Evolutionary conservation across 305 asterid species (phyloP).

Genomic region (Fraxinus angustifolia): DNA sequence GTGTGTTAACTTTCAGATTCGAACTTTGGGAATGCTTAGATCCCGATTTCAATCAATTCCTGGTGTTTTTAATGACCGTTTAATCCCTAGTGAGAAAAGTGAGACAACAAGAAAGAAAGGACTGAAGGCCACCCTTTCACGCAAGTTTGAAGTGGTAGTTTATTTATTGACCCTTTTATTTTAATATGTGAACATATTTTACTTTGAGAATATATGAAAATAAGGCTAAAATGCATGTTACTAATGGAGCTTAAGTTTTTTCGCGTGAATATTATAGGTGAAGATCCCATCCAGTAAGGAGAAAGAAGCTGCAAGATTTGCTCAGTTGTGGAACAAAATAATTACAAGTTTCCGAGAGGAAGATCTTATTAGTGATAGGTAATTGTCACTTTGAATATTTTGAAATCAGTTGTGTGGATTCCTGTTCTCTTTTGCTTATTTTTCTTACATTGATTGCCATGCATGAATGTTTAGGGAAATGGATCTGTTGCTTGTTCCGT

Average conservation of each 20-base stretch:
- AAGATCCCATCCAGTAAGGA: conserved; percentile 83
- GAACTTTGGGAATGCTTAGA: conserved; percentile 97
- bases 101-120: conserved; percentile 83
- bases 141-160: conserved; percentile 72
- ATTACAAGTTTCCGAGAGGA: conserved; percentile 97
- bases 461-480: conserved; percentile 64
- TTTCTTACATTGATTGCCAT: conserved; percentile 19
- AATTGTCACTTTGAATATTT: conserved; percentile 21
- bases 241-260: conserved; percentile 12
- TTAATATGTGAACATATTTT: conserved; percentile 10
- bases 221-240: not conserved
- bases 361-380: conserved; percentile 93
- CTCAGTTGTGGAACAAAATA: conserved; percentile 97
- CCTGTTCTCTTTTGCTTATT: conserved; percentile 4
- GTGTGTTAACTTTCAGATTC: conserved; percentile 54
- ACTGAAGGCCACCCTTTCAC: conserved; percentile 88
- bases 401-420: conserved; percentile 15
- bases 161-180: conserved; percentile 14
- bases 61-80: conserved; percentile 84
- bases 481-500: conserved; percentile 98
- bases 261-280: conserved; percentile 21
- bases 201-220: not conserved
- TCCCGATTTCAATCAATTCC: conserved; percentile 88
- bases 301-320: conserved; percentile 94
- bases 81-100: conserved; percentile 79